Evolutionary conservation across 23 red algal genomes (phyloP).

Genomic region (Gracilariopsis chorda): DNA sequence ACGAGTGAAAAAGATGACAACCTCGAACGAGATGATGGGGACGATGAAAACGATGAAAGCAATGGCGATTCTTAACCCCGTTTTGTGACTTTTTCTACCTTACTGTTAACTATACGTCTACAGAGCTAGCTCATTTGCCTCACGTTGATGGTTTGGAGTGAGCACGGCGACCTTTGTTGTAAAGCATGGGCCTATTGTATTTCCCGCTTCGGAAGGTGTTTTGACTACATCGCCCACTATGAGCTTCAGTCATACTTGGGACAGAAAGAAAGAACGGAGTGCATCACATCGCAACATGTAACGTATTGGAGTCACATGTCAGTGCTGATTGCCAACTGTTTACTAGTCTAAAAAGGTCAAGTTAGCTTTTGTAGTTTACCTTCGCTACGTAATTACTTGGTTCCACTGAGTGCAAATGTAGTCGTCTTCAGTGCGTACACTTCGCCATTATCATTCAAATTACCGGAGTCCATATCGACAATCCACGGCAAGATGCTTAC

Average conservation of each 20-base stretch:
- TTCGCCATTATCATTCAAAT: conserved; percentile 52
- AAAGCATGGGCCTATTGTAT: background rate
- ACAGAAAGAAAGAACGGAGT: no score
- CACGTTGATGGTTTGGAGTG: no score
- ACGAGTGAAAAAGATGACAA: background rate
- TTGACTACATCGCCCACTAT: no score
- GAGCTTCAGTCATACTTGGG: no score
- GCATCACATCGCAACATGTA: no score
- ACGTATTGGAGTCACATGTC: no score
- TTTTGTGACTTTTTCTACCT: background rate
- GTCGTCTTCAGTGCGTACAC: conserved; percentile 47
- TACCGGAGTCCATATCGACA: conserved; percentile 38
- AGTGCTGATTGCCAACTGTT: no score
- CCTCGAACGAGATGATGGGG: background rate
- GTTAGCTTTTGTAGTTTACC: no score
- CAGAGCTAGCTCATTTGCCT: no score
- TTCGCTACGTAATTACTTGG: background rate
- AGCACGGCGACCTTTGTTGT: no score
- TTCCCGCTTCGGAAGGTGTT: no score
- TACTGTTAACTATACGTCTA: conserved; percentile 12
- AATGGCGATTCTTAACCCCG: background rate
- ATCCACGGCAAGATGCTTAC: conserved; percentile 66
- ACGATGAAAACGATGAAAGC: background rate
- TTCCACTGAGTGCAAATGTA: background rate
- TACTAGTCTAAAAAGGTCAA: no score